Evolutionary conservation across 768 basidiomycete species (phyloP).

Genomic region (Lactarius pseudohatsudake): DNA sequence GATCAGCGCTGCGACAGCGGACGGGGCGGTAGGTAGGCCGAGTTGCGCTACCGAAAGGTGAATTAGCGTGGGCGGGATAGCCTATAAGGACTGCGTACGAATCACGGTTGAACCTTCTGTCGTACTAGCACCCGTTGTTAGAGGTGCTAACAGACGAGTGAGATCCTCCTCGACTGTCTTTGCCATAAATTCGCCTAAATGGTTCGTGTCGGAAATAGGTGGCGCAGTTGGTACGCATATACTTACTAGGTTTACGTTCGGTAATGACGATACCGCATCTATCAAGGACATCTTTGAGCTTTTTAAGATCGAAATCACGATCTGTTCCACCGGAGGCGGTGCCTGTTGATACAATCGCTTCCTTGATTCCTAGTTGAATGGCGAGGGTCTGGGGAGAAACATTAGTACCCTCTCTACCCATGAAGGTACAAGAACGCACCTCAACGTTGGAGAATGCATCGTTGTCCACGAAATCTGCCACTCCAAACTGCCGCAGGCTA

Average conservation of each 20-base stretch:
- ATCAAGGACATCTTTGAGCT: slow-evolving; percentile 83
- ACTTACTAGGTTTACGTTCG: slow-evolving; percentile 81
- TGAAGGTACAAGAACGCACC: slow-evolving; percentile 42
- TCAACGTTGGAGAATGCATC: slow-evolving; percentile 96
- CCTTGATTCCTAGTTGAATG: slow-evolving; percentile 97
- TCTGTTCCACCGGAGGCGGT: slow-evolving; percentile 70
- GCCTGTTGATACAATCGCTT: slow-evolving; percentile 82
- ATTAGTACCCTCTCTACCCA: slow-evolving; percentile 7
- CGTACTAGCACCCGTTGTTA: neutral
- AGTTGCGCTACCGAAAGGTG: slow-evolving; percentile 61
- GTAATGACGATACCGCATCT: slow-evolving; percentile 90
- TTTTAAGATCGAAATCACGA: slow-evolving; percentile 84
- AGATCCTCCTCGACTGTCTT: slow-evolving; percentile 30
- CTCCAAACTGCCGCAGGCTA: slow-evolving; percentile 78
- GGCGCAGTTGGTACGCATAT: neutral
- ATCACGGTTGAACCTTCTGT: slow-evolving; percentile 21
- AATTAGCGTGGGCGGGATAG: neutral
- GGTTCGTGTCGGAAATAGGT: neutral
- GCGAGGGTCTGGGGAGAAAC: slow-evolving; percentile 67
- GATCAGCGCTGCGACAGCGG: slow-evolving; percentile 78
- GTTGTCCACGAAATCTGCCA: slow-evolving; percentile 90
- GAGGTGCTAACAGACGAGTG: slow-evolving; percentile 19
- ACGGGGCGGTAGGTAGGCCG: slow-evolving; percentile 71
- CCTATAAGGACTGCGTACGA: slow-evolving; percentile 6
- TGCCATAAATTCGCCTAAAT: slow-evolving; percentile 73